Evolutionary conservation across 1,284 basidiomycete species (phyloP).

Genomic region (Sanghuangporus weigelae): DNA sequence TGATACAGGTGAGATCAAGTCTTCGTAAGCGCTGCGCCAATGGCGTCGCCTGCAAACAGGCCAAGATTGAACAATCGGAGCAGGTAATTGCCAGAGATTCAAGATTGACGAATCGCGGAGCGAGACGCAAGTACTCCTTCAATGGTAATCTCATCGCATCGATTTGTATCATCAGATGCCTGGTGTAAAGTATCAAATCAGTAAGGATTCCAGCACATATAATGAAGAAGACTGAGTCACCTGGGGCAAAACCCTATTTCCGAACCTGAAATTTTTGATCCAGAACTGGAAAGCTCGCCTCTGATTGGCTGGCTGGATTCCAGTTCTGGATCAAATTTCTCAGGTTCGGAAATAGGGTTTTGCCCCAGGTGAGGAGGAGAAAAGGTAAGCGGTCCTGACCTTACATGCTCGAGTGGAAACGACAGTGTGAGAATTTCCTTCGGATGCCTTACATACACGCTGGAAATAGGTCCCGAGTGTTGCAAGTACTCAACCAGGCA

Average conservation of each 20-base stretch:
- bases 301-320: no score
- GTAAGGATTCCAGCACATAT: not conserved
- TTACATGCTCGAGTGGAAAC: not conserved
- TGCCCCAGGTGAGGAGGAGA: no score
- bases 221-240: not conserved
- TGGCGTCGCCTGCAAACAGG: not conserved
- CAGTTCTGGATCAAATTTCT: no score
- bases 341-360: no score
- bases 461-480: not conserved
- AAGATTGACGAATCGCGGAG: not conserved
- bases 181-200: not conserved
- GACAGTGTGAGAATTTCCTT: not conserved
- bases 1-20: not conserved
- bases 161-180: not conserved
- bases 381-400: not conserved
- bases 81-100: not conserved
- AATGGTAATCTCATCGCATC: not conserved
- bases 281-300: no score
- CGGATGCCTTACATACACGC: not conserved
- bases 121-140: not conserved
- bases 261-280: no score
- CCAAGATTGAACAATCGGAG: not conserved
- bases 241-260: not conserved
- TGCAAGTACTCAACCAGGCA: not conserved
- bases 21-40: not conserved